Evolutionary conservation across 495 filamentous ascomycete genomes (phyloP), one percentile per base, ranked within the genome.

Genomic region (Annulohypoxylon stygium): DNA sequence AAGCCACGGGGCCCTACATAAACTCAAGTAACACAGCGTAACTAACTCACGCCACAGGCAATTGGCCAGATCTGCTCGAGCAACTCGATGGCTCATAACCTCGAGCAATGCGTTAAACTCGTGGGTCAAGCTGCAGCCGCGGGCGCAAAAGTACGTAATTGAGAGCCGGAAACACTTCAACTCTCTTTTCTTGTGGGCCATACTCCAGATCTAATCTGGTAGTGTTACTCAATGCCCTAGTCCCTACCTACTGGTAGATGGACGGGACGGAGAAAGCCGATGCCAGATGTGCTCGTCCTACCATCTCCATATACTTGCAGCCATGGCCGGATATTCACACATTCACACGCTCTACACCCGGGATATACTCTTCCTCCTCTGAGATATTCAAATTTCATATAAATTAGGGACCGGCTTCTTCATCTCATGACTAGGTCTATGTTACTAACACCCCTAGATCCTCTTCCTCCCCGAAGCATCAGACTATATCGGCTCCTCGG

Each of bases 391-490:
- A 6, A 30, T 30, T 26, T 10, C 20, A 8, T 10, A 23, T 23
- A 16, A 7, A 16, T 18, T 9, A 20, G 7, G 45, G 20, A n/a
- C 10, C 45, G 12, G 20, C 45, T 14, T n/a, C 12, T 3, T 43
- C 4, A 18, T 3, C 14, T 20, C 7, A 26, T 11, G 10, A 41
- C 9, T 3, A 45, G 6, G 0, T 37, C 6, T 26, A 20, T n/a
- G 57, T 69, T 48, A 70, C 62, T 51, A 59, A 59, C 5, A 43
- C 11, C 11, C 11, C 3, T 69, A 95, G 92, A 89, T 92, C 26
- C 85, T 98, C 60, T 97, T 97, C 80, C 92, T 98, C 69, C 96
- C 94, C 16, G 94, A 98, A 85, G 95, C 95, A 45, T 90, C 87
- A 66, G 95, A 97, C 82, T 98, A 97, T 84, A 94, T 97, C 69